Conservation (phyloP, 2,329 filamentous ascomycete species). For the Pestalotiopsis sp. region DNA sequence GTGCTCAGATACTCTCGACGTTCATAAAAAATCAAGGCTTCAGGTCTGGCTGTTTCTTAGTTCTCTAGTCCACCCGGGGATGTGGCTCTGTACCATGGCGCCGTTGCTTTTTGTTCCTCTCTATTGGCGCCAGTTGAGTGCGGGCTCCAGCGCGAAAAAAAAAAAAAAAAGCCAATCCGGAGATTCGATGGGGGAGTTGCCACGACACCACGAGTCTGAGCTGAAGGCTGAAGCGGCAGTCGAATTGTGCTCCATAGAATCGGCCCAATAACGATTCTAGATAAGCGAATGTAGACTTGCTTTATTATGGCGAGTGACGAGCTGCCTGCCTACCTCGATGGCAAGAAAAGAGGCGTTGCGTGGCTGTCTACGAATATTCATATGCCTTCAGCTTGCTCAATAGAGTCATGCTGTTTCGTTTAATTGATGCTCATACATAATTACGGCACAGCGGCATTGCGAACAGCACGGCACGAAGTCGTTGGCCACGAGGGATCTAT, state of each 20-base stretch:
- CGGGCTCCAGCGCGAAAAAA: not conserved
- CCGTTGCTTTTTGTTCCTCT: not conserved
- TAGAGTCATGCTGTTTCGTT: not conserved
- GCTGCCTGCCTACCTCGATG: not conserved
- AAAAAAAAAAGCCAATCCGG: not conserved
- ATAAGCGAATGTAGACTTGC: not conserved
- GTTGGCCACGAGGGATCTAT: not conserved
- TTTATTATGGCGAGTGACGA: not conserved
- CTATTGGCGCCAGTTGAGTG: not conserved
- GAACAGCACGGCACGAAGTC: not conserved
- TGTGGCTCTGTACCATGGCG: not conserved
- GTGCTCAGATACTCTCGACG: not conserved
- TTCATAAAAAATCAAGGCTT: not conserved
- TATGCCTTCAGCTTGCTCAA: not conserved
- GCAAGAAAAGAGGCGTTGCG: not conserved
- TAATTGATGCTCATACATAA: not conserved
- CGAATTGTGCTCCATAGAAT: not conserved
- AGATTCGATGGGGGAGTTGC: conserved; percentile 2
- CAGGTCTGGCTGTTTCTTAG: not conserved
- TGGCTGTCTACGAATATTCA: not conserved
- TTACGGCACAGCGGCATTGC: not conserved
- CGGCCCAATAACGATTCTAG: not conserved
- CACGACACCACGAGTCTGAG: not conserved
- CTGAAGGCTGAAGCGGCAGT: not conserved
- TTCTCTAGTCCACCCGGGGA: not conserved